phyloP scores from a whole-genome alignment of 2,329 filamentous ascomycete species.

The Penicillium sp. region DNA sequence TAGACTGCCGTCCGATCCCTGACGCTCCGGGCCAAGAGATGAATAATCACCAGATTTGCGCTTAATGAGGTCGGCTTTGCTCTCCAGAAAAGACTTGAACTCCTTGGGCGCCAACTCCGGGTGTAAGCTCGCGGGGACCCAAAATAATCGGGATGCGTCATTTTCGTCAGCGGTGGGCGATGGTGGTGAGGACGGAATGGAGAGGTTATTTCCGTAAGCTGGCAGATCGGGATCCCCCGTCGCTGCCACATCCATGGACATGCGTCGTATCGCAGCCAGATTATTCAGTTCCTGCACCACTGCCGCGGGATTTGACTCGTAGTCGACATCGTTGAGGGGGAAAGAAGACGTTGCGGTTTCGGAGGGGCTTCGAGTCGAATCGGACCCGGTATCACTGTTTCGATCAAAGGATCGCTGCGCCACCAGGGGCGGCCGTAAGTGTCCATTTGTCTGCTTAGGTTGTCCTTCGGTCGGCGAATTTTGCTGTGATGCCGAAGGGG shows the following conservation, averaged over 20 bases:
- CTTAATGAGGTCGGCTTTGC: slow-evolving; percentile 82
- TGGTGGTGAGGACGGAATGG: slow-evolving; percentile 41
- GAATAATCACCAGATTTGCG: slow-evolving; percentile 69
- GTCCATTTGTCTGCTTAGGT: slow-evolving; percentile 29
- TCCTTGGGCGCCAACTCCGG: slow-evolving; percentile 92
- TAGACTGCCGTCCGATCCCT: slow-evolving; percentile 55
- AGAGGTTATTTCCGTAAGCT: slow-evolving; percentile 36
- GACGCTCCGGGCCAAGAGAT: slow-evolving; percentile 49
- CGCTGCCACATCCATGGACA: slow-evolving; percentile 85
- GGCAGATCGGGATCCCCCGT: slow-evolving; percentile 54
- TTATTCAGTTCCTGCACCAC: slow-evolving; percentile 91
- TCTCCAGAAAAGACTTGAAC: slow-evolving; percentile 94
- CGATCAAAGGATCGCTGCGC: slow-evolving; percentile 34
- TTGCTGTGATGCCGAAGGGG: slow-evolving; percentile 26
- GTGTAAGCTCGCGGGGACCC: slow-evolving; percentile 91
- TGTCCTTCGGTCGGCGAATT: slow-evolving; percentile 33
- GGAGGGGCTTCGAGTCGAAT: slow-evolving; percentile 50
- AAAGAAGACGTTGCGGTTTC: slow-evolving; percentile 57
- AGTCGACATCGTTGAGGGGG: slow-evolving; percentile 75
- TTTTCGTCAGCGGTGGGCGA: slow-evolving; percentile 61
- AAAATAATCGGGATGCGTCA: slow-evolving; percentile 81
- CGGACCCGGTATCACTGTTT: slow-evolving; percentile 48
- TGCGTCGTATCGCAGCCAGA: slow-evolving; percentile 77
- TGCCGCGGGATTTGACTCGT: slow-evolving; percentile 81
- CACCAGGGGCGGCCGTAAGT: slow-evolving; percentile 24